Conservation (phyloP, 768 basidiomycete species). For the Mycena haematopus region DNA sequence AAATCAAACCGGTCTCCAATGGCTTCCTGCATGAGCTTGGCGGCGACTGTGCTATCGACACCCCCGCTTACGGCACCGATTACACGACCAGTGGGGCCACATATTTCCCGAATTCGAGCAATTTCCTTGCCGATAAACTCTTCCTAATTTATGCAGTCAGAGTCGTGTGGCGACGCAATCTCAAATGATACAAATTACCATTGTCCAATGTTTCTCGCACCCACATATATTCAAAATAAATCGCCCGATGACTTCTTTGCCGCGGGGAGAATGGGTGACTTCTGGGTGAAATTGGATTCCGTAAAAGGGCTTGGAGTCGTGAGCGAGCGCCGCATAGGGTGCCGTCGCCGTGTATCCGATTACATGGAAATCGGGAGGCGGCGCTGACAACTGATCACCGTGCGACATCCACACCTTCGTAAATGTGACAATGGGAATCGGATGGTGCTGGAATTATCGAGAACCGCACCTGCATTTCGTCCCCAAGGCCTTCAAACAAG, state of each 20-base stretch:
- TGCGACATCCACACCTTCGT: constrained; percentile 99
- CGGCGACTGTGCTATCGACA: constrained; percentile 97
- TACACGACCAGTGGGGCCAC: constrained; percentile 92
- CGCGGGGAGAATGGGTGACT: constrained; percentile 91
- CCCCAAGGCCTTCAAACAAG: constrained; percentile 86
- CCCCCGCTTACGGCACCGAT: constrained; percentile 98
- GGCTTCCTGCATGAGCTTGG: constrained; percentile 99
- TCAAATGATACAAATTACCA: constrained; percentile 58
- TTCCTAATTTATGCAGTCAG: constrained; percentile 60
- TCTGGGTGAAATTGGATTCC: constrained; percentile 99
- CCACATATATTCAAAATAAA: constrained; percentile 88
- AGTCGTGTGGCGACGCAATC: constrained; percentile 17
- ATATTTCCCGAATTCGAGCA: constrained; percentile 89
- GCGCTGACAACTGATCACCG: constrained; percentile 87
- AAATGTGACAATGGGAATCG: constrained; percentile 5
- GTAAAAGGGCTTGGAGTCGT: constrained; percentile 86
- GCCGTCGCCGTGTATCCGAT: constrained; percentile 95
- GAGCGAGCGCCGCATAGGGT: constrained; percentile 93
- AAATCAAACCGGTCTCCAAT: constrained; percentile 89
- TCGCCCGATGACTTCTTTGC: constrained; percentile 85
- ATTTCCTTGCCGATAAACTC: constrained; percentile 99
- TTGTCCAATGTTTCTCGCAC: constrained; percentile 88
- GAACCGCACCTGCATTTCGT: constrained; percentile 81
- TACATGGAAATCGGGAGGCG: constrained; percentile 84
- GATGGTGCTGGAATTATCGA: no score